phyloP scores from a whole-genome alignment of 2,329 filamentous ascomycete genomes.

The Fonsecaea multimorphosa region DNA sequence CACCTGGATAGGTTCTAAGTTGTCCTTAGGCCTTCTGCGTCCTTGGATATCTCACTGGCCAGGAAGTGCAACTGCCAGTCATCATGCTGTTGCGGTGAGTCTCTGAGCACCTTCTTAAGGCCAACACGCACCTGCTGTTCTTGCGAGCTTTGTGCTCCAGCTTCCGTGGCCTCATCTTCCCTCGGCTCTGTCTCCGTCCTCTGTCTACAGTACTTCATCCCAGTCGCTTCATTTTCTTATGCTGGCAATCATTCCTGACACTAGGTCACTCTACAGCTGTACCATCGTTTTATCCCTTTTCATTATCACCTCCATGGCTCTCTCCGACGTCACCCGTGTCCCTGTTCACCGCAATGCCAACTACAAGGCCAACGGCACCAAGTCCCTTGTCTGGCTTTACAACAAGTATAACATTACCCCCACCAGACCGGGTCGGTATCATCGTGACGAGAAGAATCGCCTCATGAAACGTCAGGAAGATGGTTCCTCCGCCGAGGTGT shows the following conservation, averaged over 20 bases:
- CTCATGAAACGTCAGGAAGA: constrained; percentile 27
- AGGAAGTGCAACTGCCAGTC: background rate
- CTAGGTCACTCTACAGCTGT: constrained; percentile 6
- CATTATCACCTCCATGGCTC: constrained; percentile 42
- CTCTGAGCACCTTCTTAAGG: background rate
- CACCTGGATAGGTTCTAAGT: too few species aligned
- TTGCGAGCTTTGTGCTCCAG: background rate
- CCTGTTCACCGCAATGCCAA: constrained; percentile 63
- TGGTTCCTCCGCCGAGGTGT: constrained; percentile 27
- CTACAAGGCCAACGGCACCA: constrained; percentile 64
- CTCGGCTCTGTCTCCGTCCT: background rate
- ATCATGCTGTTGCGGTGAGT: background rate
- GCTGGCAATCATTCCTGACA: background rate
- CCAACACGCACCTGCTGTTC: background rate
- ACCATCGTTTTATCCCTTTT: constrained; percentile 19
- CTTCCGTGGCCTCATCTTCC: constrained; percentile 6
- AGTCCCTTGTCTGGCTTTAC: constrained; percentile 67
- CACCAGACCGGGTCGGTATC: constrained; percentile 68
- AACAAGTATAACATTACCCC: constrained; percentile 69
- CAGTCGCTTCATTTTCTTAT: background rate
- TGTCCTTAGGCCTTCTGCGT: background rate
- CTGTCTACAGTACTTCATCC: background rate
- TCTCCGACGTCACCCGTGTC: constrained; percentile 49
- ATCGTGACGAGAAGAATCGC: constrained; percentile 54
- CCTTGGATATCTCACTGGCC: background rate